Conservation (phyloP, 2,329 filamentous ascomycete species). For the Dendrostoma leiphaemia region DNA sequence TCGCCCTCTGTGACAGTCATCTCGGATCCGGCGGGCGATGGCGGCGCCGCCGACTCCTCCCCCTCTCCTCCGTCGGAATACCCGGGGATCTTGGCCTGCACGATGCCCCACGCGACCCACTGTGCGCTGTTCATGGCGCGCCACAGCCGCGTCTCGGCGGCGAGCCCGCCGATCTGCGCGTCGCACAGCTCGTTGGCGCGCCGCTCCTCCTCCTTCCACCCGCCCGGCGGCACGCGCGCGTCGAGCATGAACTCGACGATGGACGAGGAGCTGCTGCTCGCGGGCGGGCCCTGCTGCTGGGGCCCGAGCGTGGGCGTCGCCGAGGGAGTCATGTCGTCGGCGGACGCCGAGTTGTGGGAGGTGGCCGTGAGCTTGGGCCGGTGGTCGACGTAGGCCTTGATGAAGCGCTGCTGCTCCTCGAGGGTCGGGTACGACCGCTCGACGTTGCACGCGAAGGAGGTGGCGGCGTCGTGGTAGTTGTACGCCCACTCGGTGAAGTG, state of each 20-base stretch:
- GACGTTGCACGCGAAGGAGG: slow-evolving; percentile 66
- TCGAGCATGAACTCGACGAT: slow-evolving; percentile 80
- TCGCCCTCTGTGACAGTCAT: slow-evolving; percentile 27
- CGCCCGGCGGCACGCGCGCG: slow-evolving; percentile 55
- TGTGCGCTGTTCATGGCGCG: slow-evolving; percentile 81
- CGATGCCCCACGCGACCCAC: slow-evolving; percentile 96
- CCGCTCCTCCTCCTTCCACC: slow-evolving; percentile 60
- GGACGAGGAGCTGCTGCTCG: slow-evolving; percentile 41
- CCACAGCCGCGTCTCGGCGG: slow-evolving; percentile 82
- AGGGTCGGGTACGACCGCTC: slow-evolving; percentile 75
- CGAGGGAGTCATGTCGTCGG: slow-evolving; percentile 44
- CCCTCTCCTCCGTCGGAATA: slow-evolving; percentile 50
- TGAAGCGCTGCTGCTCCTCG: slow-evolving; percentile 81
- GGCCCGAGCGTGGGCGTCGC: slow-evolving; percentile 37
- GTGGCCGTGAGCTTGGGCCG: slow-evolving; percentile 56
- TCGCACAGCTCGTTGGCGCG: slow-evolving; percentile 64
- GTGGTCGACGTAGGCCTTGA: slow-evolving; percentile 84
- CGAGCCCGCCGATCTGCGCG: slow-evolving; percentile 63
- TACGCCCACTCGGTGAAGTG: slow-evolving; percentile 99
- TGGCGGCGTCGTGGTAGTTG: slow-evolving; percentile 79
- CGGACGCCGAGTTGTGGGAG: slow-evolving; percentile 24
- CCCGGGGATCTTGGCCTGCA: slow-evolving; percentile 85
- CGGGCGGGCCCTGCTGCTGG: slow-evolving; percentile 27
- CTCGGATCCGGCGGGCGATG: slow-evolving; percentile 14
- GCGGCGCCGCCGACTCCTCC: slow-evolving; percentile 25